Evolutionary conservation across 331 rosid genomes (phyloP), one percentile per base, ranked within the genome.

Genomic region (Prunus yedoensis): DNA sequence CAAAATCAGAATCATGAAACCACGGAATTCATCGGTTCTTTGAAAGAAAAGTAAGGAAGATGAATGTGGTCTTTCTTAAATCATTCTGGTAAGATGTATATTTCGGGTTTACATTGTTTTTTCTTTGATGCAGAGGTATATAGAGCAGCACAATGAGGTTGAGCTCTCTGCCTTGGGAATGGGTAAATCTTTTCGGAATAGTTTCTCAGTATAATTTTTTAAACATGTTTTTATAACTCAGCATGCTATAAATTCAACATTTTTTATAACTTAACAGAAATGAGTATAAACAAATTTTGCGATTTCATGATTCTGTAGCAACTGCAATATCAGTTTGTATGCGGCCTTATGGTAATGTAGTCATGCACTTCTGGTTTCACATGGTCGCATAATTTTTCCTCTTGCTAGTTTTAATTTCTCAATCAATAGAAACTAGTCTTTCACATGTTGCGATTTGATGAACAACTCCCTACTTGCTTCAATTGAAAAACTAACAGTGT

Each of bases 111-210:
- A 38, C 64, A n/a, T 78, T 56, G 53, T 65, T 27, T 79, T 32
- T 70, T 27, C 38, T 76, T 89, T 85, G 63, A 78, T 75, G 86
- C 86, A 94, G 99, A 92, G 97, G 89, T 94, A 94, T 66, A 89
- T 94, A 20, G 96, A 94, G 75, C 99, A 92, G 80, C 96, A 94
- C 82, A 80, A 89, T 76, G 99, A 92, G 88, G 99, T 94, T 64
- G 99, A 92, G 88, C 99, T 94, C 68, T 94, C 97, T 74, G 97
- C 99, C n/a, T 80, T 94, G 65, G 99, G 99, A 84, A 92, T 92
- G 99, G 97, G 99, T 94, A 90, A 52, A 28, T 74, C 74, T 70
- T 76, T 70, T 21, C 2, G 28, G 17, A 25, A 46, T 21, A 21
- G 21, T 53, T 65, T 45, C 18, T 10, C 32, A 14, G 3, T 51